A percentile compares a stretch with the other conserved stretches of the same genome.
Evolutionary conservation across 2,329 filamentous ascomycete genomes (phyloP).

Genomic region (Emmonsiellopsis sp.): DNA sequence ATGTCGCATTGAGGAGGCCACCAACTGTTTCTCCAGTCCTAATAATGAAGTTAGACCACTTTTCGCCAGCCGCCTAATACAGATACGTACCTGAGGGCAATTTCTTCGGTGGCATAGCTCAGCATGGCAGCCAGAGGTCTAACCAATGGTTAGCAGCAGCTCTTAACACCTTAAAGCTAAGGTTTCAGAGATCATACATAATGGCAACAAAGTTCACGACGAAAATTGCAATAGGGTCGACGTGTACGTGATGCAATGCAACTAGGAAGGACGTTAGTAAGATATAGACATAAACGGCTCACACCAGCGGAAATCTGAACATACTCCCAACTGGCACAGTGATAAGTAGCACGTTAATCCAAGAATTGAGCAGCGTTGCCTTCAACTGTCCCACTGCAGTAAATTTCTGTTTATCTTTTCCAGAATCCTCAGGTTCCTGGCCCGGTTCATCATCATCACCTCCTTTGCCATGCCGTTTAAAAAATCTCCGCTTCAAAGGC

Average conservation of each 20-base stretch:
- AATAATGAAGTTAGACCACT: constrained; percentile 16
- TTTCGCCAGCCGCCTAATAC: neutral
- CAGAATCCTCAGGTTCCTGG: constrained; percentile 4
- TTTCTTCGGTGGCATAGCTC: constrained; percentile 82
- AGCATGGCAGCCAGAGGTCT: constrained; percentile 73
- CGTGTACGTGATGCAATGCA: constrained; percentile 55
- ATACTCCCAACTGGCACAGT: constrained; percentile 65
- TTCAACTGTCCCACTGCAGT: constrained; percentile 38
- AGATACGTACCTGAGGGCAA: constrained; percentile 46
- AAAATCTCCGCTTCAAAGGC: constrained; percentile 8
- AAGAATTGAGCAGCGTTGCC: constrained; percentile 69
- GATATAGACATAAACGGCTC: neutral
- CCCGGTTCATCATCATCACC: constrained; percentile 5
- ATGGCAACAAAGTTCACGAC: constrained; percentile 92
- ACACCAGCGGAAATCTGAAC: neutral
- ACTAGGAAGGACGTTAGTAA: constrained; percentile 30
- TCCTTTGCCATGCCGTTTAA: constrained; percentile 5
- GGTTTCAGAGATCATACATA: constrained; percentile 37
- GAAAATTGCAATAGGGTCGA: constrained; percentile 60
- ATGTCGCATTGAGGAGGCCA: constrained; percentile 80
- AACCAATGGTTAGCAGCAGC: neutral
- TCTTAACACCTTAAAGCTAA: neutral
- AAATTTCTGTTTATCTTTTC: constrained; percentile 22
- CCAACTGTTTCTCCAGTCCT: constrained; percentile 74
- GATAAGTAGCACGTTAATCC: constrained; percentile 75